Percentiles rank a stretch among this genome's conserved stretches.
Conservation (phyloP, 1,284 basidiomycete genomes). For the Leccinum pseudoinsigne region DNA sequence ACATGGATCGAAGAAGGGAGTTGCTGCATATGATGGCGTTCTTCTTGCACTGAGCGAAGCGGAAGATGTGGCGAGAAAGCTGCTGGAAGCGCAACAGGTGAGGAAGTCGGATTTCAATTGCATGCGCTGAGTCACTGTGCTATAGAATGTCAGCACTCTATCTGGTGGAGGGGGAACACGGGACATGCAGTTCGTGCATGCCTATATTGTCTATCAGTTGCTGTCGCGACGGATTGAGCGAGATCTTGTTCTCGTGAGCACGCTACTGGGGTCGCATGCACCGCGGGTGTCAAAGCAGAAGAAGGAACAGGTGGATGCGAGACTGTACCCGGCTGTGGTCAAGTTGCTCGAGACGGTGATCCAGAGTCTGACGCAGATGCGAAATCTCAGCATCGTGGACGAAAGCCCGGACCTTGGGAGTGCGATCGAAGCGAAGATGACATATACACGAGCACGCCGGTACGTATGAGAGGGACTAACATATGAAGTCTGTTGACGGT, state of each 20-base stretch:
- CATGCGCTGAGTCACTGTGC: slow-evolving; percentile 6
- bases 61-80: slow-evolving; percentile 76
- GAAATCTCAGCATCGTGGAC: slow-evolving; percentile 81
- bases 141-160: slow-evolving; percentile 20
- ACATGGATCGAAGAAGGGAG: slow-evolving; percentile 62
- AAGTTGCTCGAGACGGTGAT: slow-evolving; percentile 86
- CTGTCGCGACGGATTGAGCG: slow-evolving; percentile 85
- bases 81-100: slow-evolving; percentile 81
- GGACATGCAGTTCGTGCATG: slow-evolving; percentile 82
- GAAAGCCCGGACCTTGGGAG: slow-evolving; percentile 81
- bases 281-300: slow-evolving; percentile 38
- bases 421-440: slow-evolving; percentile 73
- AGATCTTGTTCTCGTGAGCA: slow-evolving; percentile 79
- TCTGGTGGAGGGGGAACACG: slow-evolving; percentile 47
- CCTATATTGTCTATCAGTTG: slow-evolving; percentile 85
- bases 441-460: slow-evolving; percentile 76
- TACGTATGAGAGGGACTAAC: slow-evolving; percentile 33
- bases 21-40: slow-evolving; percentile 84
- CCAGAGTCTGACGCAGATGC: slow-evolving; percentile 82
- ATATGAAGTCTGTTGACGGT: slow-evolving; percentile 2
- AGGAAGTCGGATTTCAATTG: slow-evolving; percentile 8
- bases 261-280: slow-evolving; percentile 50
- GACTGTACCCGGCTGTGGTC: slow-evolving; percentile 80
- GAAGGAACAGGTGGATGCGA: slow-evolving; percentile 57
- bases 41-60: slow-evolving; percentile 85